phyloP scores from a whole-genome alignment of 2,329 filamentous ascomycete genomes.

The Hypoxylon sp. region DNA sequence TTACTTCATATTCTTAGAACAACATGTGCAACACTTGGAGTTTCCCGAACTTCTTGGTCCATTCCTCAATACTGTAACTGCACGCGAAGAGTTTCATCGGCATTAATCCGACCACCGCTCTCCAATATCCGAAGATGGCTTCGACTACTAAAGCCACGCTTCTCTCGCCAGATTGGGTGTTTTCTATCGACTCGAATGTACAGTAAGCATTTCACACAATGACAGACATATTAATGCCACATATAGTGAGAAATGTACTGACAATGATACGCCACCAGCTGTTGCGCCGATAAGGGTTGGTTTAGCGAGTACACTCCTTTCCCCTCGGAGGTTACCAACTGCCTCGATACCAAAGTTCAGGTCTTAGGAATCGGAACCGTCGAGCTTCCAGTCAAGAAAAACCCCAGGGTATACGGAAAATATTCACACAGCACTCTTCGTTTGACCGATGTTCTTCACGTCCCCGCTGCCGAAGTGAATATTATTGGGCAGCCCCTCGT shows the following conservation, averaged over 20 bases:
- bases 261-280: not conserved
- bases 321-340: not conserved
- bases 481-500: not conserved
- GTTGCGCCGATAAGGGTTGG: not conserved
- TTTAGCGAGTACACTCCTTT: slow-evolving; percentile 8
- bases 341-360: not conserved
- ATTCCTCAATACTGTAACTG: not conserved
- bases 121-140: not conserved
- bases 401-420: not conserved
- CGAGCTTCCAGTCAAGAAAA: not conserved
- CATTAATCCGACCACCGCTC: not conserved
- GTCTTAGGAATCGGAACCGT: not conserved
- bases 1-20: not conserved
- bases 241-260: not conserved
- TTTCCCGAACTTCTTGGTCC: not conserved
- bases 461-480: not conserved
- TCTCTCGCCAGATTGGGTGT: not conserved
- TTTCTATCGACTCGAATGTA: not conserved
- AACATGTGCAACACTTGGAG: not conserved
- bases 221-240: not conserved
- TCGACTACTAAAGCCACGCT: not conserved
- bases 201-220: not conserved
- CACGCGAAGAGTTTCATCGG: not conserved
- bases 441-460: slow-evolving; percentile 1
- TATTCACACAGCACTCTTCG: not conserved